Evolutionary conservation across 1,139 yeast genomes (phyloP).

Genomic region (Cylindricascospora bacillispora): DNA sequence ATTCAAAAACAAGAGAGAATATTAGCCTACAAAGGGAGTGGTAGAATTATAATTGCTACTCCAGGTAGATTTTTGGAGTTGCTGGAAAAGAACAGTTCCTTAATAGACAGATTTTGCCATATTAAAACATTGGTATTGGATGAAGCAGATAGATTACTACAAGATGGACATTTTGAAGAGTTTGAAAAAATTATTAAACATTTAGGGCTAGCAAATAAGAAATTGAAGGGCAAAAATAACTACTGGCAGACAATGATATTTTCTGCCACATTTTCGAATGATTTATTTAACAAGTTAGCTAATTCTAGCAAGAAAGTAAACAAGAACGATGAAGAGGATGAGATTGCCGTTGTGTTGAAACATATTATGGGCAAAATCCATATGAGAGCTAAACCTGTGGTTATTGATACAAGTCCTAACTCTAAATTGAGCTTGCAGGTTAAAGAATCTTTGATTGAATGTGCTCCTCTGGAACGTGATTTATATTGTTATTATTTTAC

Average conservation of each 20-base stretch:
- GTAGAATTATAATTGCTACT: conserved; percentile 72
- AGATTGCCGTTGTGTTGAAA: conserved; percentile 41
- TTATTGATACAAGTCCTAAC: conserved; percentile 80
- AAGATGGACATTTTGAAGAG: conserved; percentile 94
- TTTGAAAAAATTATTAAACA: conserved; percentile 67
- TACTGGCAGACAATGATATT: conserved; percentile 87
- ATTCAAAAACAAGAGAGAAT: conserved; percentile 85
- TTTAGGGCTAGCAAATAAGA: conserved; percentile 24
- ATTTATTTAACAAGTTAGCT: conserved; percentile 63
- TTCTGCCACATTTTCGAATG: conserved; percentile 86
- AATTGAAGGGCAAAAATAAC: conserved; percentile 20
- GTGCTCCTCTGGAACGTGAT: conserved; percentile 85
- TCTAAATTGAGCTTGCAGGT: conserved; percentile 66
- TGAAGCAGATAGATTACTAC: conserved; percentile 94
- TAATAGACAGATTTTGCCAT: conserved; percentile 44
- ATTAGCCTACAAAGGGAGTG: conserved; percentile 54
- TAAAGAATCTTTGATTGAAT: conserved; percentile 80
- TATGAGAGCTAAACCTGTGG: conserved; percentile 48
- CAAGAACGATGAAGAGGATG: conserved; percentile 31
- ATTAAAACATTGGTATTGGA: conserved; percentile 72
- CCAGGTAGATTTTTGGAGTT: conserved; percentile 90
- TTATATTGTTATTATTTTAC: conserved; percentile 79
- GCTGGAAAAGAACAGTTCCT: conserved; percentile 46
- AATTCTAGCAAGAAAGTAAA: conserved; percentile 30
- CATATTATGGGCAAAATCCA: conserved; percentile 45